Evolutionary conservation across 306 rosid species (phyloP).

Genomic region (Lagenaria siceraria): DNA sequence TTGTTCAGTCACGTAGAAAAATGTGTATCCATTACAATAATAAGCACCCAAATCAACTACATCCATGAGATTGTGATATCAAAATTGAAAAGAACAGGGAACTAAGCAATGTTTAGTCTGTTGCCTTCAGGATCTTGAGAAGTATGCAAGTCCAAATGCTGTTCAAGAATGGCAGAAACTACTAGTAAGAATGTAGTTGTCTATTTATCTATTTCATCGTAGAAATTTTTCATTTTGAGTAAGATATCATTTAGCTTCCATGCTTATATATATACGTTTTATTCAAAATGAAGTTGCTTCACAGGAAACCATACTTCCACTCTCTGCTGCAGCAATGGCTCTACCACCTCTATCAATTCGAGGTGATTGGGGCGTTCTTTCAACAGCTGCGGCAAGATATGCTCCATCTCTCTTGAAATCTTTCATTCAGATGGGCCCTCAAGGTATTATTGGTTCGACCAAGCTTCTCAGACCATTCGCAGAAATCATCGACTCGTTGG

Average conservation of each 20-base stretch:
- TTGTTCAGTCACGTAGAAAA: not conserved
- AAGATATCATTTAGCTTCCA: not conserved
- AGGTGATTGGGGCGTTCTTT: slow-evolving; percentile 75
- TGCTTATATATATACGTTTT: not conserved
- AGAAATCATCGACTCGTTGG: slow-evolving; percentile 62
- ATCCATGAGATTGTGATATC: not conserved
- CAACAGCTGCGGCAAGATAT: slow-evolving; percentile 88
- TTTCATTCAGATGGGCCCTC: slow-evolving; percentile 79
- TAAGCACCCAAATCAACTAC: not conserved
- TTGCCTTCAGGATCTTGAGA: slow-evolving; percentile 62
- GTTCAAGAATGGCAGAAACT: slow-evolving; percentile 79
- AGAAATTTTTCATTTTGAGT: not conserved
- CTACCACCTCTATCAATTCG: slow-evolving; percentile 88
- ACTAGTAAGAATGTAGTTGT: slow-evolving; percentile 17
- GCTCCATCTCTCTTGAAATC: slow-evolving; percentile 75
- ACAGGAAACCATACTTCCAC: slow-evolving; percentile 80
- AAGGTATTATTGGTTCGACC: slow-evolving; percentile 65
- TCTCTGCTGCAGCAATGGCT: slow-evolving; percentile 86
- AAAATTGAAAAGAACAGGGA: not conserved
- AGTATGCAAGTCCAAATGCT: slow-evolving; percentile 64
- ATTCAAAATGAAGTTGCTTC: slow-evolving; percentile 12
- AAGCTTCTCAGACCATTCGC: slow-evolving; percentile 83
- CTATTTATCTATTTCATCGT: not conserved
- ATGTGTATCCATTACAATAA: not conserved
- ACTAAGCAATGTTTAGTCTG: not conserved